Evolutionary conservation across 2,329 filamentous ascomycete genomes (phyloP).

Genomic region (Ambrosiella beaveri): DNA sequence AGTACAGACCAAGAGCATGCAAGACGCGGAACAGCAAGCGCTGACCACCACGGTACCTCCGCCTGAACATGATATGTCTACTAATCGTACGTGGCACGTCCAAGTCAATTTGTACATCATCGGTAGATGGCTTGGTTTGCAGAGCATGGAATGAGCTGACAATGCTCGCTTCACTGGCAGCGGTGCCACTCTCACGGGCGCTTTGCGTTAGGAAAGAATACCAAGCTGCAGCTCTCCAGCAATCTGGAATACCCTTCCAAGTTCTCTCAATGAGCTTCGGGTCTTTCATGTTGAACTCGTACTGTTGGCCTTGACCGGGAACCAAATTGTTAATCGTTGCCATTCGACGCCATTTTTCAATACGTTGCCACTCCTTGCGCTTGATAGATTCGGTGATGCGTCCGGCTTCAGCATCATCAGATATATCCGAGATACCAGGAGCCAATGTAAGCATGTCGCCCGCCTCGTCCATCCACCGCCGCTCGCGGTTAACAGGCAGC

Average conservation of each 20-base stretch:
- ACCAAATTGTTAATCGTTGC: slow-evolving; percentile 37
- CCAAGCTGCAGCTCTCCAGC: slow-evolving; percentile 88
- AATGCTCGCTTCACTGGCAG: slow-evolving; percentile 51
- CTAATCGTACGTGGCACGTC: slow-evolving; percentile 92
- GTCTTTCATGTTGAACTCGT: slow-evolving; percentile 66
- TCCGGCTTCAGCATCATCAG: slow-evolving; percentile 37
- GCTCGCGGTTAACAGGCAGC: slow-evolving; percentile 42
- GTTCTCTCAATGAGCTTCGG: slow-evolving; percentile 79
- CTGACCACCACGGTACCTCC: slow-evolving; percentile 81
- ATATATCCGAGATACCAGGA: slow-evolving; percentile 37
- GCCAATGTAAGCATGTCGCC: slow-evolving; percentile 48
- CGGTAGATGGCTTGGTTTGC: slow-evolving; percentile 57
- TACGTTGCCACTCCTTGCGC: slow-evolving; percentile 43
- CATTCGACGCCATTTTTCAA: slow-evolving; percentile 54
- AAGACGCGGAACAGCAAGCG: slow-evolving; percentile 81
- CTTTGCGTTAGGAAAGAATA: slow-evolving; percentile 75
- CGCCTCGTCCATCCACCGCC: slow-evolving; percentile 45
- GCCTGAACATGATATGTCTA: slow-evolving; percentile 92
- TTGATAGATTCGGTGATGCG: slow-evolving; percentile 38
- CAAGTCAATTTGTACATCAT: slow-evolving; percentile 93
- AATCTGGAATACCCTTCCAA: slow-evolving; percentile 96
- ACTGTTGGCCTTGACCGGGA: slow-evolving; percentile 41
- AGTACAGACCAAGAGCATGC: slow-evolving; percentile 80
- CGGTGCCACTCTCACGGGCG: slow-evolving; percentile 45
- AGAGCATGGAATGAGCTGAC: slow-evolving; percentile 55